phyloP scores from a whole-genome alignment of 2,329 filamentous ascomycete genomes.

The Kalaharituber pfeilii region DNA sequence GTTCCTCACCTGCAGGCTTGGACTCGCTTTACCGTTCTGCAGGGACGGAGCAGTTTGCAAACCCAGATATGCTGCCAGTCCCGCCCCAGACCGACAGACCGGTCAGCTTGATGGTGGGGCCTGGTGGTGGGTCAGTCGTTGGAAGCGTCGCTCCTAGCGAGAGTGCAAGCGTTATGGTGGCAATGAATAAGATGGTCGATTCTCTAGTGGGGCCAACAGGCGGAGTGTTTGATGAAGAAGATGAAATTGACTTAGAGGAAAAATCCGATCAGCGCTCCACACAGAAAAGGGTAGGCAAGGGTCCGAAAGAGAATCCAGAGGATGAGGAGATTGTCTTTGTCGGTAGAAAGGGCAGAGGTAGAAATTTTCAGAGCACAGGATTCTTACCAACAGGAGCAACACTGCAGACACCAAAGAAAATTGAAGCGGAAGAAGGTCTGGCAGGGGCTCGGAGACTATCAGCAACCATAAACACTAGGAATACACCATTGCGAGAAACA shows the following conservation, averaged over 20 bases:
- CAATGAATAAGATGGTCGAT: constrained; percentile 23
- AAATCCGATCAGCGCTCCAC: neutral
- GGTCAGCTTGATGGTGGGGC: constrained; percentile 3
- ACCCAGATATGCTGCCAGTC: constrained; percentile 12
- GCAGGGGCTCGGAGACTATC: too few species aligned
- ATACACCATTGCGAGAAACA: too few species aligned
- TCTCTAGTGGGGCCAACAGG: constrained; percentile 21
- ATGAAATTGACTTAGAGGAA: constrained; percentile 6
- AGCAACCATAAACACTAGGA: too few species aligned
- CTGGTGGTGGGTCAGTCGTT: neutral
- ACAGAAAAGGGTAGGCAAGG: neutral
- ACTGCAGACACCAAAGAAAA: too few species aligned
- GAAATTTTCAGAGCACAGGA: too few species aligned
- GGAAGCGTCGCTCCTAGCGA: constrained; percentile 1
- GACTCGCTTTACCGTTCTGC: constrained; percentile 13
- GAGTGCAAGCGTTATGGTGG: constrained; percentile 17
- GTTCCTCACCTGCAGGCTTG: constrained; percentile 16
- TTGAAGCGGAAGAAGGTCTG: too few species aligned
- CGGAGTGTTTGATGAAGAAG: constrained; percentile 16
- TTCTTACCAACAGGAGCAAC: too few species aligned
- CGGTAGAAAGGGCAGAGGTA: constrained; percentile 10
- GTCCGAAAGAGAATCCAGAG: constrained; percentile 4
- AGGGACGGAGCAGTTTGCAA: constrained; percentile 6
- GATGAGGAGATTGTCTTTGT: constrained; percentile 16
- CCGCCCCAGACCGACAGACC: neutral